Percentiles rank a stretch among this genome's conserved stretches.
phyloP scores from a whole-genome alignment of 1,284 basidiomycete genomes.

The Ceratobasidium sp. region DNA sequence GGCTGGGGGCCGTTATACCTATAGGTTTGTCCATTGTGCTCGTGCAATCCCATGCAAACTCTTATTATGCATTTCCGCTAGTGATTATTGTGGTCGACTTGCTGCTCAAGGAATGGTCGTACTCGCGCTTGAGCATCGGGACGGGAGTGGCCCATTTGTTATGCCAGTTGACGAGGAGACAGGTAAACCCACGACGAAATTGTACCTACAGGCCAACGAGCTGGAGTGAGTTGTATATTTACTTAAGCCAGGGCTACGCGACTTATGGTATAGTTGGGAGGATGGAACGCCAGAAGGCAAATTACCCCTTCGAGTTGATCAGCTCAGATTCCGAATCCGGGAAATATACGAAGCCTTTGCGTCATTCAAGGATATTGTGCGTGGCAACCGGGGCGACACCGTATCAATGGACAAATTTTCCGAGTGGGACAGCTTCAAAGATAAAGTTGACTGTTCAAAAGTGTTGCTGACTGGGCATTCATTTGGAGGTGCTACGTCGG shows the following conservation, averaged over 20 bases:
- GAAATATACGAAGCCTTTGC: constrained; percentile 67
- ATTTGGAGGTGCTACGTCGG: constrained; percentile 77
- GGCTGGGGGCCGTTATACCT: constrained; percentile 73
- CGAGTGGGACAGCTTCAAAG: constrained; percentile 55
- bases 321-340: constrained; percentile 67
- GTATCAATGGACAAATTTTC: constrained; percentile 46
- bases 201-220: constrained; percentile 59
- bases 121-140: constrained; percentile 76
- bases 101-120: constrained; percentile 79
- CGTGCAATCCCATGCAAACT: constrained; percentile 14
- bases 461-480: constrained; percentile 72
- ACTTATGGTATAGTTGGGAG: constrained; percentile 36
- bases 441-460: constrained; percentile 53
- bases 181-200: constrained; percentile 39
- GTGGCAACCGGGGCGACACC: constrained; percentile 5
- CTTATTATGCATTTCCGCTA: constrained; percentile 45
- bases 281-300: constrained; percentile 42
- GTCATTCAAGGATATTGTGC: constrained; percentile 46
- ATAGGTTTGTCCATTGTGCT: constrained; percentile 57
- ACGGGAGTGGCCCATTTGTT: constrained; percentile 67
- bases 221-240: constrained; percentile 55
- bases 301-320: constrained; percentile 63
- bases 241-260: constrained; percentile 21
- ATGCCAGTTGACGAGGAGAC: constrained; percentile 38
- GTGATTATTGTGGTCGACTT: constrained; percentile 71